Evolutionary conservation across 164 flowering plant species (phyloP), one percentile per base, ranked within the genome.

Genomic region (Malania oleifera): DNA sequence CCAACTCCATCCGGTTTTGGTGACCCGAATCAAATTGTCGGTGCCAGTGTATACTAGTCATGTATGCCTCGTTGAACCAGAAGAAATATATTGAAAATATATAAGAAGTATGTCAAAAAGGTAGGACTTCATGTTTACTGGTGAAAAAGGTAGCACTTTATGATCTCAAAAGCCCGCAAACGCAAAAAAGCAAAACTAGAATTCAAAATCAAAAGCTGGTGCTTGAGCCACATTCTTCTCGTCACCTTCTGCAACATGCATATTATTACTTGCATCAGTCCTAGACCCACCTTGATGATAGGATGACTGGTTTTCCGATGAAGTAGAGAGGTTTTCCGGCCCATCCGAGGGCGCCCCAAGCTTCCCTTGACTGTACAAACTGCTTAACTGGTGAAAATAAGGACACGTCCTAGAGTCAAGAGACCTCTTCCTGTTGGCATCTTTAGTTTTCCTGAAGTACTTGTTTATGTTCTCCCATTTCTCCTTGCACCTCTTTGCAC

Each of bases 381-480:
- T 67, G 66, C 76, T 83, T 19, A 88, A 40, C 62, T 82, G 87
- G 47, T 85, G 83, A 63, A 80, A 88, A 62, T 88, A 88, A 70
- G 96, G 91, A 43, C 96, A 88, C 11, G 96, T 85, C 56, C 85
- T 83, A 1, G 96, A 85, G 48, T 81, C 85, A 9, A 77, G 18
- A 14, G 96, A 80, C 73, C 96, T 82, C 72, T 85, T 88, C 82
- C 78, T 87, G 76, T 73, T 79, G 23, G 57, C 67, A 54, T 82
- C 87, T 64, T 77, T 88, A 43, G 91, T 88, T 63, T 85, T 88
- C 53, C 91, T 82, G 69, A 81, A 85, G 72, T 88, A 88, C 83
- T 88, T 88, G 78, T 85, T 88, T 38, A 87, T 85, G 72, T 87
- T 87, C 67, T 87, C 95, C 95, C 95, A 87, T 58, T 84, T 87